Percentiles rank a stretch among this genome's conserved stretches.
These are phyloP conservation scores for Fusarium devonianum DNA, from an alignment of 2,329 filamentous ascomycete genomes.

Conservation along the genomic window DNA sequence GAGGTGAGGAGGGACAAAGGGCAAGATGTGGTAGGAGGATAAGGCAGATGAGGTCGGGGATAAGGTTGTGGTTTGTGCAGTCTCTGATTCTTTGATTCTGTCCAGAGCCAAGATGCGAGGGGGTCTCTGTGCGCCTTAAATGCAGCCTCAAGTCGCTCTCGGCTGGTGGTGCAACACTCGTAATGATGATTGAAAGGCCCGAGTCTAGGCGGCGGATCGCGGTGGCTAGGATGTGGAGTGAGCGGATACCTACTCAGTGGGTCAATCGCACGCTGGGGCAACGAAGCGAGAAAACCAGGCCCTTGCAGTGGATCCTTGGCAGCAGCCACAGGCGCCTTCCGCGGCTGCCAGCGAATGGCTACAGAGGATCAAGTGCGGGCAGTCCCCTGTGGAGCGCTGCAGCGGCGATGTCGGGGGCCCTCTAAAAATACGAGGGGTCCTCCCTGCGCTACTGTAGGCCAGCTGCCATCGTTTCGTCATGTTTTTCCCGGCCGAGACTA, in stretches of 20 bases:
- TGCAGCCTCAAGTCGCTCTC: slow-evolving; percentile 15
- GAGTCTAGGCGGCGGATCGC: slow-evolving; percentile 13
- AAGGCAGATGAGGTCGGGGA: neutral
- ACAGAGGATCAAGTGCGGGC: slow-evolving; percentile 34
- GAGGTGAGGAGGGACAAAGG: slow-evolving; percentile 1
- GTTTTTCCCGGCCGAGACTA: slow-evolving; percentile 14
- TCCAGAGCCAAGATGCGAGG: slow-evolving; percentile 13
- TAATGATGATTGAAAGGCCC: slow-evolving; percentile 26
- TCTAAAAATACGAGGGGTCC: slow-evolving; percentile 35
- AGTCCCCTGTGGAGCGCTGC: slow-evolving; percentile 28
- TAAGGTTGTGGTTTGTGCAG: neutral
- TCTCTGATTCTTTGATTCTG: slow-evolving; percentile 5
- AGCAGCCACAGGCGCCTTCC: slow-evolving; percentile 10
- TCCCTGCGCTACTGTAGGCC: slow-evolving; percentile 19
- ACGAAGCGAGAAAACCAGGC: neutral
- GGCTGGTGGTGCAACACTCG: slow-evolving; percentile 17
- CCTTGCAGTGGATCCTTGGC: slow-evolving; percentile 7
- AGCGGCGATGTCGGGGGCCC: slow-evolving; percentile 25
- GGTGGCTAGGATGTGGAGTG: slow-evolving; percentile 20
- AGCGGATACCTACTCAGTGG: slow-evolving; percentile 18
- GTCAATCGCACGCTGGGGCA: slow-evolving; percentile 10
- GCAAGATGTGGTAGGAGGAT: neutral
- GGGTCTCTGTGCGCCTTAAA: slow-evolving; percentile 23
- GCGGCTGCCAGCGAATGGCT: slow-evolving; percentile 25
- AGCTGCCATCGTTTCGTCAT: slow-evolving; percentile 23